Percentiles rank a stretch among this genome's conserved stretches.
Evolutionary conservation across 169 alveolate genomes (phyloP).

Genomic region (Babesia bovis): DNA sequence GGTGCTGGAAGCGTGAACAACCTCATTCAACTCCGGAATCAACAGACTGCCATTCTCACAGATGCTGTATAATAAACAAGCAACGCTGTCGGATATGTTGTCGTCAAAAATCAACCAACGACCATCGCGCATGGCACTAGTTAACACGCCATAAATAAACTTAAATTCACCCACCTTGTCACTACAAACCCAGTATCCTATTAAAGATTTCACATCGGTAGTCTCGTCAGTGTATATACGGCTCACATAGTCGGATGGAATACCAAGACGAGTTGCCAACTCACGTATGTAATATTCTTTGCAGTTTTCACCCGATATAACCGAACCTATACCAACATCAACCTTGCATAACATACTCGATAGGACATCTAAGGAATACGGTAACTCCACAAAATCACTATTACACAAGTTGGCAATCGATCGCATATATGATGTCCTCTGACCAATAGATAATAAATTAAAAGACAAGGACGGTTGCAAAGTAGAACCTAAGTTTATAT

Average conservation of each 20-base stretch:
- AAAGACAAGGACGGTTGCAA: neutral
- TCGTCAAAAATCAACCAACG: slow-evolving; percentile 82
- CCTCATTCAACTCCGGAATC: slow-evolving; percentile 68
- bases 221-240: slow-evolving; percentile 77
- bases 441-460: slow-evolving; percentile 26
- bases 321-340: slow-evolving; percentile 43
- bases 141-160: slow-evolving; percentile 77
- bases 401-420: neutral
- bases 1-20: slow-evolving; percentile 68
- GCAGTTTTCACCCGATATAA: slow-evolving; percentile 40
- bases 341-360: slow-evolving; percentile 53
- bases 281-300: slow-evolving; percentile 45
- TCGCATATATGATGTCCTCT: slow-evolving; percentile 42
- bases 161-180: slow-evolving; percentile 78
- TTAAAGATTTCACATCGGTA: slow-evolving; percentile 76
- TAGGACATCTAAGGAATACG: slow-evolving; percentile 37
- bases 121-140: slow-evolving; percentile 78
- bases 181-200: slow-evolving; percentile 80
- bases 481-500: neutral
- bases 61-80: slow-evolving; percentile 67
- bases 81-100: slow-evolving; percentile 72
- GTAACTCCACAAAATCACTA: slow-evolving; percentile 10
- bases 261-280: slow-evolving; percentile 45
- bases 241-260: slow-evolving; percentile 10
- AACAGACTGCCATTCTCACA: slow-evolving; percentile 62